Percentiles rank a stretch among this genome's conserved stretches.
phyloP scores from a whole-genome alignment of 495 filamentous ascomycete species.

The Penicillium canariense region DNA sequence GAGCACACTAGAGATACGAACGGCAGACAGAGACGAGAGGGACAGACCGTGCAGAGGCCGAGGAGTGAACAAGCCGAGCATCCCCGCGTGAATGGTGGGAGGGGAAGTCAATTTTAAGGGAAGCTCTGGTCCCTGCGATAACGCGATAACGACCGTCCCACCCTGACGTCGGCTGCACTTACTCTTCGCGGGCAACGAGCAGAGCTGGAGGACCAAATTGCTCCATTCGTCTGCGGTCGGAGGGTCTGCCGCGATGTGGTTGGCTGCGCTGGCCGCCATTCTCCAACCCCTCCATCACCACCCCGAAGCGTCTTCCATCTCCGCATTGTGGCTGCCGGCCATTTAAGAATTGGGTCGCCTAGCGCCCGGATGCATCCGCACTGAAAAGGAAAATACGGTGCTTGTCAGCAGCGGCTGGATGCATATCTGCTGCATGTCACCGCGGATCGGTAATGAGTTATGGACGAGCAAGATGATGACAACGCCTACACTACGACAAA shows the following conservation, averaged over 20 bases:
- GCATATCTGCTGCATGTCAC: background rate
- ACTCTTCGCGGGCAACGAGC: conserved; percentile 28
- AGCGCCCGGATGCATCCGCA: background rate
- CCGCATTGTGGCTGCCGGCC: background rate
- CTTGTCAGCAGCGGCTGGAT: background rate
- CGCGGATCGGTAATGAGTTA: background rate
- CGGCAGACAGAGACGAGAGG: background rate
- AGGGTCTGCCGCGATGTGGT: conserved; percentile 8
- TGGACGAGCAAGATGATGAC: background rate
- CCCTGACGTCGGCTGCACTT: conserved; percentile 32
- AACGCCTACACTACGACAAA: background rate
- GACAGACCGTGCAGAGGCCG: conserved; percentile 14
- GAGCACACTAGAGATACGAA: background rate
- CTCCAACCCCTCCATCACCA: conserved; percentile 10
- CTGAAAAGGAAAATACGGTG: background rate
- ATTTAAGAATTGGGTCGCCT: background rate
- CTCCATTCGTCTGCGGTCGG: background rate
- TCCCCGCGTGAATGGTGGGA: conserved; percentile 1
- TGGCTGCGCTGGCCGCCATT: conserved; percentile 8
- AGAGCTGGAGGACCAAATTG: conserved; percentile 9
- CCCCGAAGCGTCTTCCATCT: conserved; percentile 6
- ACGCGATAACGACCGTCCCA: conserved; percentile 3
- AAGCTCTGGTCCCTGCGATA: background rate
- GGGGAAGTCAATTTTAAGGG: conserved; percentile 8
- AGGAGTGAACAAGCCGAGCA: conserved; percentile 12